phyloP scores from a whole-genome alignment of 176 grass and related monocot genomes.

The Bothriochloa decipiens region DNA sequence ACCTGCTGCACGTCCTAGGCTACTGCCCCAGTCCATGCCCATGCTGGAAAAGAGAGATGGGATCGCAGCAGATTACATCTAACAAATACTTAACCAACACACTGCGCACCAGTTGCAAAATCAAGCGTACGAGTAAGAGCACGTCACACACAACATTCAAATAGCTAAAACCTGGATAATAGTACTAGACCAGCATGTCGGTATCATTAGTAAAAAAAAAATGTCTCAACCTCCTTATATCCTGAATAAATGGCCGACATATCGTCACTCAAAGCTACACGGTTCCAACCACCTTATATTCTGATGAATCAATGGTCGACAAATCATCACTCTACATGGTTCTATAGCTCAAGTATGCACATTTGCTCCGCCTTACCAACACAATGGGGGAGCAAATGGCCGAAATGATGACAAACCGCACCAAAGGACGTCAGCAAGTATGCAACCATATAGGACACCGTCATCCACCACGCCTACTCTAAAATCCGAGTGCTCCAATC shows the following conservation, averaged over 20 bases:
- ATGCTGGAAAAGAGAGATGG: no score
- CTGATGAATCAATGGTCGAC: background rate
- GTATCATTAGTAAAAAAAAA: conserved; percentile 12
- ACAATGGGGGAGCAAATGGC: background rate
- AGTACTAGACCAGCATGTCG: background rate
- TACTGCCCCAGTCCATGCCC: no score
- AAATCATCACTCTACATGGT: background rate
- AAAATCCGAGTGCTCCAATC: background rate
- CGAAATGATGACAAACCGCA: background rate
- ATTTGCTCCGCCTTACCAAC: background rate
- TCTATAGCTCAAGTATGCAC: background rate
- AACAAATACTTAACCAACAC: background rate
- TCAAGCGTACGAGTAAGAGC: no score
- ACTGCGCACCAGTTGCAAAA: background rate
- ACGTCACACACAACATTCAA: background rate
- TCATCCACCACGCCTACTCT: background rate
- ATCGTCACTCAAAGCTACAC: background rate
- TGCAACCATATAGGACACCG: background rate
- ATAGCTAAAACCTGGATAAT: conserved; percentile 2
- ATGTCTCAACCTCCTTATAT: background rate
- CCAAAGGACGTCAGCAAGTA: background rate
- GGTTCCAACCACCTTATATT: background rate
- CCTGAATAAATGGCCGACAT: background rate
- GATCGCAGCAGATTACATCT: no score
- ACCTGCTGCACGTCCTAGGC: no score